A percentile compares a stretch with the other conserved stretches of the same genome.
phyloP scores from a whole-genome alignment of 1,284 basidiomycete genomes.

The Ceratobasidium sp. region DNA sequence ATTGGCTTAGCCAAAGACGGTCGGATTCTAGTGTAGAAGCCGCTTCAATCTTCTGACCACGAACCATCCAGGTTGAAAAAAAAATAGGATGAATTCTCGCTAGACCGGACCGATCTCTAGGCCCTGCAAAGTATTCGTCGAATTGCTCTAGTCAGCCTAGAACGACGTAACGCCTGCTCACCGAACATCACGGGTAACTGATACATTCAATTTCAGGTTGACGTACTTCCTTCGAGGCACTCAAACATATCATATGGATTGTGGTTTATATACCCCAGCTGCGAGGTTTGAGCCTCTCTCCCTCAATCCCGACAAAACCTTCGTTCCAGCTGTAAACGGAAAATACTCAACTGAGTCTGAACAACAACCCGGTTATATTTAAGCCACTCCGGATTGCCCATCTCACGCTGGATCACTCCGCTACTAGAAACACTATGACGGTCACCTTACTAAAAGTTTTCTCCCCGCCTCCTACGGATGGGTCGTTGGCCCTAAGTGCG shows the following conservation, averaged over 20 bases:
- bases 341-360: slow-evolving; percentile 12
- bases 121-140: background rate
- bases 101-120: background rate
- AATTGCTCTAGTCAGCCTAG: background rate
- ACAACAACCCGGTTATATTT: background rate
- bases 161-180: background rate
- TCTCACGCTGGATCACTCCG: background rate
- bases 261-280: background rate
- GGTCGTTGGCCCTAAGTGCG: slow-evolving; percentile 15
- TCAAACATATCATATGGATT: background rate
- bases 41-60: background rate
- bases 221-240: background rate
- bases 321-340: background rate
- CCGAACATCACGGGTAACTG: background rate
- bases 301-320: background rate
- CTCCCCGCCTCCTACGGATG: slow-evolving; percentile 26
- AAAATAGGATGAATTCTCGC: background rate
- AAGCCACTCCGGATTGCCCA: background rate
- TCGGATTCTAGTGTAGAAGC: background rate
- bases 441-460: slow-evolving; percentile 7
- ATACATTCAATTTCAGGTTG: background rate
- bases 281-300: background rate
- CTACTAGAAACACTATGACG: slow-evolving; percentile 6
- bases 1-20: background rate
- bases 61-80: background rate